These are phyloP conservation scores for Acanthamoeba rhysodes DNA, from an alignment of 208 protist species.

Conservation along the genomic window DNA sequence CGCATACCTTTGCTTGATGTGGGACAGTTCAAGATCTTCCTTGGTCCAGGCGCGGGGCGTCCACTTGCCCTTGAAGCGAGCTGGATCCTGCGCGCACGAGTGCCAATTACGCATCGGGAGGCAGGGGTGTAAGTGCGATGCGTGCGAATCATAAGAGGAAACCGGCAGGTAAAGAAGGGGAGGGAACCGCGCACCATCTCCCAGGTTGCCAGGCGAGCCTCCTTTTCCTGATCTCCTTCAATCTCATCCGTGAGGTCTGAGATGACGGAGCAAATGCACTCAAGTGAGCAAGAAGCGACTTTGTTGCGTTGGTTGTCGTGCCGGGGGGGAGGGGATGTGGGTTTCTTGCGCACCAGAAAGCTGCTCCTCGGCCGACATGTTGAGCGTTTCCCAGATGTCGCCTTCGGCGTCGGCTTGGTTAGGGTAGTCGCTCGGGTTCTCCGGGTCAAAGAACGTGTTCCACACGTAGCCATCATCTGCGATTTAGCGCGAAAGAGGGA, in stretches of 20 bases:
- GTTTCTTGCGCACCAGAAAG: neutral
- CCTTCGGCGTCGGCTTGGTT: slow-evolving; percentile 60
- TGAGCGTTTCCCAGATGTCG: slow-evolving; percentile 30
- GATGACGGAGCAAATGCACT: neutral
- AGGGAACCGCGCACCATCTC: neutral
- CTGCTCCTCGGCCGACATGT: slow-evolving; percentile 22
- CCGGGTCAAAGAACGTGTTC: slow-evolving; percentile 68
- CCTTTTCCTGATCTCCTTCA: slow-evolving; percentile 58
- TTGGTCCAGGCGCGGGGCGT: slow-evolving; percentile 52
- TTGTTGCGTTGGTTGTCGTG: neutral
- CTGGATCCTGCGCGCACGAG: neutral
- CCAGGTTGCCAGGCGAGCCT: slow-evolving; percentile 20
- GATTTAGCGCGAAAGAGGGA: neutral
- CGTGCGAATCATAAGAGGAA: neutral
- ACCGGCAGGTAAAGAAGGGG: neutral
- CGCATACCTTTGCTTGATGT: slow-evolving; percentile 63
- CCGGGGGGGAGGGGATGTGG: neutral
- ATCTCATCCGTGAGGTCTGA: slow-evolving; percentile 40
- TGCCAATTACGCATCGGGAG: neutral
- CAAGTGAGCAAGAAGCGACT: neutral
- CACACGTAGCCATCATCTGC: slow-evolving; percentile 58
- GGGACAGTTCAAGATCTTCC: slow-evolving; percentile 60
- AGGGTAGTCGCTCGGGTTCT: slow-evolving; percentile 60
- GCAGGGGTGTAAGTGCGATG: neutral
- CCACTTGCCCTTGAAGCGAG: slow-evolving; percentile 73